These are phyloP conservation scores for Leucosporidium scottii DNA, from an alignment of 768 basidiomycete genomes.

Conservation along the genomic window DNA sequence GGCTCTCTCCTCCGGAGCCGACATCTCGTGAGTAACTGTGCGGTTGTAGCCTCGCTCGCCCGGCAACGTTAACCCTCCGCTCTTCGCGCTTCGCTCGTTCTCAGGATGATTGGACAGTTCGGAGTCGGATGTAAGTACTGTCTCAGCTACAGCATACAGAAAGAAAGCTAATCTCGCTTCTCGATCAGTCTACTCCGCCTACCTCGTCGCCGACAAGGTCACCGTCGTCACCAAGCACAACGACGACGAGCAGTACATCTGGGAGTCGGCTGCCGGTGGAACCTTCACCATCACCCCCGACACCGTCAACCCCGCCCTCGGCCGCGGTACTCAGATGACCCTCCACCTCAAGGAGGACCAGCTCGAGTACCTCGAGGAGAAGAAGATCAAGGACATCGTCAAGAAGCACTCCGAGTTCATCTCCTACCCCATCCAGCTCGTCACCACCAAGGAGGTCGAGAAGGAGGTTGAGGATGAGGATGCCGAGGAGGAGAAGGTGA, in stretches of 20 bases:
- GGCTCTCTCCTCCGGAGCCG: conserved; percentile 60
- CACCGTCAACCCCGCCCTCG: conserved; percentile 77
- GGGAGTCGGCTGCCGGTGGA: conserved; percentile 99
- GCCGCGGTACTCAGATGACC: conserved; percentile 86
- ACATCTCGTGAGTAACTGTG: conserved; percentile 42
- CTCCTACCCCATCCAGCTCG: conserved; percentile 97
- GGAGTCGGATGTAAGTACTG: conserved; percentile 13
- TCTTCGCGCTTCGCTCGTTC: not conserved
- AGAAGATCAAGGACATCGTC: conserved; percentile 97
- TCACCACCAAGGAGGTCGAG: conserved; percentile 98
- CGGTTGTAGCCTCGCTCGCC: not conserved
- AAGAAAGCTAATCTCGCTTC: not conserved
- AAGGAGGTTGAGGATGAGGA: conserved; percentile 61
- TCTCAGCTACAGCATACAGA: not conserved
- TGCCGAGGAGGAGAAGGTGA: conserved; percentile 54
- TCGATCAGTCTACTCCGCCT: conserved; percentile 75
- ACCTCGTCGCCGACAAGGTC: conserved; percentile 97
- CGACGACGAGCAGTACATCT: conserved; percentile 99
- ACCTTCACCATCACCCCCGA: conserved; percentile 98
- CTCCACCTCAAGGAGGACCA: conserved; percentile 97
- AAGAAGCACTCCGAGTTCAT: conserved; percentile 99
- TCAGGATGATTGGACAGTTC: conserved; percentile 35
- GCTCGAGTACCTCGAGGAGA: conserved; percentile 98
- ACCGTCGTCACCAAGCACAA: conserved; percentile 99
- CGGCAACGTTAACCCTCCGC: too few relatives aligned